A percentile compares a stretch with the other conserved stretches of the same genome.
Conservation (phyloP, 2,329 filamentous ascomycete species). For the Geoglossum cookeanum region DNA sequence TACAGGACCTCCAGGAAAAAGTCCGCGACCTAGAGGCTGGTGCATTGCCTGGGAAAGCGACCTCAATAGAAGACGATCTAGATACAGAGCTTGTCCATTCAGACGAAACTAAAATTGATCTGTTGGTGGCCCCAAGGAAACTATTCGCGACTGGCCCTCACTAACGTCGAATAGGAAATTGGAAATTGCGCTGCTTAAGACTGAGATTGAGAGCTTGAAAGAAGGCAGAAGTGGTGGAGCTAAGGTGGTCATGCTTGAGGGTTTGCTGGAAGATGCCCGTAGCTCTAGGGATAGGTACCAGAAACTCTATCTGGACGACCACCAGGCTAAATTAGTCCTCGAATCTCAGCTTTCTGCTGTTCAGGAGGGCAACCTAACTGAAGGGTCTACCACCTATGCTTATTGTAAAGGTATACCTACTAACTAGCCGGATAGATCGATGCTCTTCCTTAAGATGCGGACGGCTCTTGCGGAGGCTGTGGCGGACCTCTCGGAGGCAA, state of each 20-base stretch:
- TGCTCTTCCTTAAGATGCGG: constrained; percentile 1
- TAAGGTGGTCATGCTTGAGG: not conserved
- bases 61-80: constrained; percentile 9
- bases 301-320: constrained; percentile 13
- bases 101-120: constrained; percentile 13
- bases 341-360: constrained; percentile 15
- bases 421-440: not conserved
- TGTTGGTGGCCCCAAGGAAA: constrained; percentile 6
- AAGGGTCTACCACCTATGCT: constrained; percentile 12
- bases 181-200: constrained; percentile 12
- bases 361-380: constrained; percentile 11
- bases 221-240: constrained; percentile 8
- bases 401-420: constrained; percentile 2
- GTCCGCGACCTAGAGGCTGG: constrained; percentile 15
- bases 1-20: constrained; percentile 14
- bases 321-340: constrained; percentile 15
- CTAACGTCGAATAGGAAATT: not conserved
- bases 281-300: constrained; percentile 13
- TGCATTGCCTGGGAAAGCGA: not conserved
- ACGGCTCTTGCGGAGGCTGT: not conserved
- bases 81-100: constrained; percentile 14
- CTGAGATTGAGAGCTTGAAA: constrained; percentile 13
- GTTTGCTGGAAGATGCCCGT: constrained; percentile 15
- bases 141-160: not conserved
- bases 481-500: not conserved